Evolutionary conservation across 2,329 filamentous ascomycete species (phyloP).

Genomic region (Podosphaera fusca): DNA sequence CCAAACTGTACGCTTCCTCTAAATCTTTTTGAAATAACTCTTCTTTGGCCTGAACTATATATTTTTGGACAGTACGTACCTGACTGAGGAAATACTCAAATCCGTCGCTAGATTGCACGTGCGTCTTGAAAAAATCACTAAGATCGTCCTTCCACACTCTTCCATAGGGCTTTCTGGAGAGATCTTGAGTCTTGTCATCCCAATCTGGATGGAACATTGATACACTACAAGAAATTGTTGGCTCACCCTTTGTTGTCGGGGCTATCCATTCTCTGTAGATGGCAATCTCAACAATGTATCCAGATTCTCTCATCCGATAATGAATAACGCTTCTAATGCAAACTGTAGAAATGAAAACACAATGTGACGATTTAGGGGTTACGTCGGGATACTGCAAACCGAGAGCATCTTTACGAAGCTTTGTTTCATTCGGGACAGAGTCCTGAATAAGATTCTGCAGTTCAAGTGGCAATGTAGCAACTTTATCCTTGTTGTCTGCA

Average conservation of each 20-base stretch:
- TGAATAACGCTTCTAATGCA: slow-evolving; percentile 10
- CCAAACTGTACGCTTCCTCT: not conserved
- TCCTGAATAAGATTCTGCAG: slow-evolving; percentile 7
- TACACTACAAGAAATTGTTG: slow-evolving; percentile 9
- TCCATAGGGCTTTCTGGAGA: slow-evolving; percentile 6
- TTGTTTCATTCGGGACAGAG: slow-evolving; percentile 6
- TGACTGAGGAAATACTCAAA: slow-evolving; percentile 8
- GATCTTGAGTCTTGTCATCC: slow-evolving; percentile 12
- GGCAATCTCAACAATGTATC: slow-evolving; percentile 13
- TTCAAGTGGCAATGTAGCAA: slow-evolving; percentile 4
- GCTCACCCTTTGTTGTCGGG: slow-evolving; percentile 6
- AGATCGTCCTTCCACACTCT: slow-evolving; percentile 10
- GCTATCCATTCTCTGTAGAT: slow-evolving; percentile 14
- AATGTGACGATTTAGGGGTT: slow-evolving; percentile 2
- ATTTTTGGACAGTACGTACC: slow-evolving; percentile 6
- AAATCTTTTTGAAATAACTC: not conserved
- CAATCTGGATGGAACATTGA: slow-evolving; percentile 13
- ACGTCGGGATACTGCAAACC: slow-evolving; percentile 11
- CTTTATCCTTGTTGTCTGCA: slow-evolving; percentile 9
- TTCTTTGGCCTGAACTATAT: slow-evolving; percentile 2
- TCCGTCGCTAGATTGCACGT: slow-evolving; percentile 3
- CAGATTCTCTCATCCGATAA: slow-evolving; percentile 8
- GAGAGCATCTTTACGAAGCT: slow-evolving; percentile 7
- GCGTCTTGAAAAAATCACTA: slow-evolving; percentile 8
- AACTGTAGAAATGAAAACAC: slow-evolving; percentile 6